Base-by-base conservation (phyloP, 306 rosid genomes). In the Pyrus bretschneideri region DNA sequence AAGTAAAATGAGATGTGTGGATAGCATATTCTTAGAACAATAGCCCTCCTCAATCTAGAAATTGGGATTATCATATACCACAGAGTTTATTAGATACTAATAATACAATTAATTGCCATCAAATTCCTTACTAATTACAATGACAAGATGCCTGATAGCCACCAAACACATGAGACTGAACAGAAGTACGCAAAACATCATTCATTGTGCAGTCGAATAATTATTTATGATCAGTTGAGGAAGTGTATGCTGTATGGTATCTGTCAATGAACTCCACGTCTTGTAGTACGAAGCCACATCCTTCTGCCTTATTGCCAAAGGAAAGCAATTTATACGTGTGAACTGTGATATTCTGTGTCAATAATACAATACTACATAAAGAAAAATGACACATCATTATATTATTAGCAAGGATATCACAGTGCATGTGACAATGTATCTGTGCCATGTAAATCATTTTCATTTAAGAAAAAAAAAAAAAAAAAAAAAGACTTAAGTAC, bases 201-300 rank as follows among this genome's bases (percentile, higher is more conserved):
- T 4, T 5, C 3, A 14, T 49, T 49, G 55, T 49, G 4, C 55
- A 46, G 17, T 46, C 19, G 54, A 46, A 46, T 17, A 46, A 46
- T 46, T 17, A 46, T 35, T 6, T 35, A 35, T 14, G 54, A 46
- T 46, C 15, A 46, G 54, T 13, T 14, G 54, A 46, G 21, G 21
- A 49, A 15, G 21, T 18, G 55, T 15, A 49, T 15, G 18, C 55
- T 5, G 15, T 49, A 14, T 49, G 1, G 54, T 49, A 14, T 6
- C 54, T 49, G 8, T 49, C 62, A n/a, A 57, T 9, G 62, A 57
- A 19, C 62, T n/a, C 29, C 62, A 57, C 23, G 11, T 57, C 27
- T 57, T 64, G 57, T 57, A 52, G 71, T 42, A 66, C 40, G 78
- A 73, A 30, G 59, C 64, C 65, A 74, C 44, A 10, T 54, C 33